Evolutionary conservation across 495 filamentous ascomycete genomes (phyloP).

Genomic region (Jackrogersella minutella): DNA sequence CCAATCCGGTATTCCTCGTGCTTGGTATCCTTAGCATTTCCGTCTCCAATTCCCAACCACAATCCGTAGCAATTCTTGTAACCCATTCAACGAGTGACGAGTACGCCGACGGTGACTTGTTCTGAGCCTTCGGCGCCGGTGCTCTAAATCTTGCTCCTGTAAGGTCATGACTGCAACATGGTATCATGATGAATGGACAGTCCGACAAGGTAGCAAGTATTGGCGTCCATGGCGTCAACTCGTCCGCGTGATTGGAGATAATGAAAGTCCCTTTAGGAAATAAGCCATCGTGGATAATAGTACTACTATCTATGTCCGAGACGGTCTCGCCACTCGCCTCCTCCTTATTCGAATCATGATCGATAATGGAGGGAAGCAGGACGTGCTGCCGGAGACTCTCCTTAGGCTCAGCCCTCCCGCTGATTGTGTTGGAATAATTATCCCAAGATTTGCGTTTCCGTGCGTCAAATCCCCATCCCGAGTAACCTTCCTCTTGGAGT

Average conservation of each 20-base stretch:
- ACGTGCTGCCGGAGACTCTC: constrained; percentile 70
- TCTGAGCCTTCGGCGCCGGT: constrained; percentile 63
- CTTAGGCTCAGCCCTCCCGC: constrained; percentile 43
- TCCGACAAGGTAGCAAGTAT: constrained; percentile 78
- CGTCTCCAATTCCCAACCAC: constrained; percentile 79
- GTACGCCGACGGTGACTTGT: constrained; percentile 67
- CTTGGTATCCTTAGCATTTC: constrained; percentile 88
- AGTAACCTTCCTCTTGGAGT: constrained; percentile 81
- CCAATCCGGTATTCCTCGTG: constrained; percentile 81
- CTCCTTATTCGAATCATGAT: constrained; percentile 5
- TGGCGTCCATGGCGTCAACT: constrained; percentile 95
- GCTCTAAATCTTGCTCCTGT: constrained; percentile 77
- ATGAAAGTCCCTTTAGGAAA: constrained; percentile 85
- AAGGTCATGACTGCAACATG: constrained; percentile 92
- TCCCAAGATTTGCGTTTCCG: constrained; percentile 82
- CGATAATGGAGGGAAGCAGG: constrained; percentile 70
- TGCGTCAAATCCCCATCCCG: constrained; percentile 91
- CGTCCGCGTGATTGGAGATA: constrained; percentile 95
- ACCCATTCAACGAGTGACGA: constrained; percentile 78
- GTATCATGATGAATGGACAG: constrained; percentile 87
- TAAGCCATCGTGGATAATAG: constrained; percentile 68
- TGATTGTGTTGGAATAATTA: constrained; percentile 62
- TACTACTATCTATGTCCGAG: constrained; percentile 39
- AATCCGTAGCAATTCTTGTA: constrained; percentile 66
- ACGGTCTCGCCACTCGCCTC: constrained; percentile 16